Evolutionary conservation across 768 basidiomycete genomes (phyloP).

Genomic region (Rhizopogon vinicolor): DNA sequence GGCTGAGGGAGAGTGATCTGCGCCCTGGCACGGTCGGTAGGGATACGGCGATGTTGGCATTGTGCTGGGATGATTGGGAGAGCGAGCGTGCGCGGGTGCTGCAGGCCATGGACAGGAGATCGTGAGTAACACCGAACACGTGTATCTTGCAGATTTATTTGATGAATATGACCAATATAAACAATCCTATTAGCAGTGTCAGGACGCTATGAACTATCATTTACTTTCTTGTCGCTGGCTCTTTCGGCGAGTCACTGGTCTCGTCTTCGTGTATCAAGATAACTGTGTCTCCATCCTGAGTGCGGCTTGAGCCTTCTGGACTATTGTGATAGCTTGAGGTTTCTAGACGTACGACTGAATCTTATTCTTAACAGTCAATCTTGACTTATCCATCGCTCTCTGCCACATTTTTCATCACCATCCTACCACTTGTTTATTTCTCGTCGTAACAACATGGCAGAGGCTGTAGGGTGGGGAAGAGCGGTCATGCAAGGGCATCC

Average conservation of each 20-base stretch:
- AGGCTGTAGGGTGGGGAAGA: no score
- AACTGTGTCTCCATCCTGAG: conserved; percentile 10
- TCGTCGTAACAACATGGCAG: no score
- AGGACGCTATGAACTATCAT: conserved; percentile 29
- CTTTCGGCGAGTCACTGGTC: conserved; percentile 1
- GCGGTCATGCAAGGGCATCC: no score
- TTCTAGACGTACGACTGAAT: no score
- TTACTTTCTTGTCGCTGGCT: conserved; percentile 6
- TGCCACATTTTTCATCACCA: no score
- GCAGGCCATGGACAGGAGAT: conserved; percentile 4
- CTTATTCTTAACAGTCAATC: no score
- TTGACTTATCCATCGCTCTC: no score
- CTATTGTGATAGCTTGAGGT: conserved; percentile 9
- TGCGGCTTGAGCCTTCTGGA: no score
- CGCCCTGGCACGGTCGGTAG: conserved; percentile 23
- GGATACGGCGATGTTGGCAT: conserved; percentile 32
- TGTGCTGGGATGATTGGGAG: conserved; percentile 40
- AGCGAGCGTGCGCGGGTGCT: conserved; percentile 6
- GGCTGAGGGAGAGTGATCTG: conserved; percentile 27
- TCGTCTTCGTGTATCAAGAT: not conserved
- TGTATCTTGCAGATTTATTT: conserved; percentile 13
- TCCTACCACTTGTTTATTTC: no score
- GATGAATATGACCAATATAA: conserved; percentile 49
- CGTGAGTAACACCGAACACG: not conserved
- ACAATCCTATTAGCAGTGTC: conserved; percentile 28